These are phyloP conservation scores for Chytriomyces sp. DNA, from an alignment of 192 early-diverging fungal genomes.

Conservation along the genomic window DNA sequence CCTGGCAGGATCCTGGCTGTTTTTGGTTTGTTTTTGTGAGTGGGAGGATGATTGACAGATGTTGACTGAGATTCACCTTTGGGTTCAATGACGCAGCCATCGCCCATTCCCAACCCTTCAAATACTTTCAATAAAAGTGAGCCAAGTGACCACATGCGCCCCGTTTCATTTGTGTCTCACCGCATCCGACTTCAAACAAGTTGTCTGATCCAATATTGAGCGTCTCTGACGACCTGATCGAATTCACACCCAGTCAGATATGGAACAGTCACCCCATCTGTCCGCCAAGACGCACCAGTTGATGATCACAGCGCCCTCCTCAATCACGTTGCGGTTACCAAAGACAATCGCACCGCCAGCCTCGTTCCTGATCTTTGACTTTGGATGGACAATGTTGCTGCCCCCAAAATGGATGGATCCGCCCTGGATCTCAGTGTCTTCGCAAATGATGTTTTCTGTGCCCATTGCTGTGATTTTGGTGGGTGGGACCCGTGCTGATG, in stretches of 20 bases:
- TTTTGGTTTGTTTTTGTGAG: background rate
- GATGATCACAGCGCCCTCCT: conserved; percentile 72
- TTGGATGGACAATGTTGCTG: conserved; percentile 69
- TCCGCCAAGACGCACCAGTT: conserved; percentile 58
- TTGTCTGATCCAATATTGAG: conserved; percentile 75
- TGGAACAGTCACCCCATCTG: too few species aligned
- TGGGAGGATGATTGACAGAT: background rate
- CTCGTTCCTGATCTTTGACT: conserved; percentile 63
- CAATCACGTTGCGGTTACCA: conserved; percentile 76
- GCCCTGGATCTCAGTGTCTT: conserved; percentile 46
- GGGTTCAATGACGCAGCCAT: conserved; percentile 67
- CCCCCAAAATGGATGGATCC: conserved; percentile 33
- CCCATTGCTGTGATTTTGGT: conserved; percentile 11
- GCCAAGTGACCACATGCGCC: background rate
- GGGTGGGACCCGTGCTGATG: background rate
- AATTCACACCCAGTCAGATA: background rate
- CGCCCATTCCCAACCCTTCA: conserved; percentile 70
- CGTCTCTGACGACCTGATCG: conserved; percentile 32
- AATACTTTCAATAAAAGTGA: conserved; percentile 51
- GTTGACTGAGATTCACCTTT: conserved; percentile 59
- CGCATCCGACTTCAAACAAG: conserved; percentile 73
- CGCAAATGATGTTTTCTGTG: conserved; percentile 39
- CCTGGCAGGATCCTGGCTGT: conserved; percentile 61
- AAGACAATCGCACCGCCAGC: conserved; percentile 68
- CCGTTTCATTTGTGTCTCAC: conserved; percentile 50